Evolutionary conservation across 164 flowering plant genomes (phyloP).

Genomic region (Sextonia rubra): DNA sequence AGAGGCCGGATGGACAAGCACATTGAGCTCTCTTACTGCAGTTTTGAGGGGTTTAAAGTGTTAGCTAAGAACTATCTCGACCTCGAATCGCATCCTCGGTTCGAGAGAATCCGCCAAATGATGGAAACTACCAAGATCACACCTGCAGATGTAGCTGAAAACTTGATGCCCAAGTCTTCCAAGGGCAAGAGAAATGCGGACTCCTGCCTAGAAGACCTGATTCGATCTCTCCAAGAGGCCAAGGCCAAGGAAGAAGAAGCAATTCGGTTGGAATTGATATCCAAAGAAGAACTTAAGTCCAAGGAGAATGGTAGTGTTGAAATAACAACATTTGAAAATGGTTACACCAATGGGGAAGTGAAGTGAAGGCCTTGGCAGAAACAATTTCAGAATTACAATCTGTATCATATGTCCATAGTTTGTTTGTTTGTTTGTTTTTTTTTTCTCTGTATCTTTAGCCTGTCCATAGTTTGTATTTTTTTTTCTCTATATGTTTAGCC

Average conservation of each 20-base stretch:
- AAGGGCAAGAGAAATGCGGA: constrained; percentile 17
- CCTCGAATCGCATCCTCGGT: constrained; percentile 37
- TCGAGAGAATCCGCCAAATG: constrained; percentile 25
- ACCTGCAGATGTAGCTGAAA: constrained; percentile 66
- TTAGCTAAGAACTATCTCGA: constrained; percentile 47
- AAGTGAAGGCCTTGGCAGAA: too few relatives aligned
- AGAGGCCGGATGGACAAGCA: constrained; percentile 72
- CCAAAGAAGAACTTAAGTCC: constrained; percentile 8
- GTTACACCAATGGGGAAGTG: background rate
- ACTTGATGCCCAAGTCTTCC: constrained; percentile 45
- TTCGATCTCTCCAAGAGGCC: constrained; percentile 36
- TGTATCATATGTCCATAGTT: too few relatives aligned
- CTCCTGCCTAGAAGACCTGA: constrained; percentile 28
- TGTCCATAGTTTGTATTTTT: too few relatives aligned
- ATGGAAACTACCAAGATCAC: constrained; percentile 34
- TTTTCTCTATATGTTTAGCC: too few relatives aligned
- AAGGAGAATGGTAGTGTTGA: background rate
- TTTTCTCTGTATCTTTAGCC: background rate
- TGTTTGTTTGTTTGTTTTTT: too few relatives aligned
- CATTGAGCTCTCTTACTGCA: constrained; percentile 55
- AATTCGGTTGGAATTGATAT: constrained; percentile 4
- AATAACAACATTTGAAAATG: background rate
- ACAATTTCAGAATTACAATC: too few relatives aligned
- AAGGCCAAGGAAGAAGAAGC: constrained; percentile 20
- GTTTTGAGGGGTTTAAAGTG: constrained; percentile 45